Percentiles rank a stretch among this genome's conserved stretches.
phyloP scores from a whole-genome alignment of 305 asterid species.

The Solanum hybrid region DNA sequence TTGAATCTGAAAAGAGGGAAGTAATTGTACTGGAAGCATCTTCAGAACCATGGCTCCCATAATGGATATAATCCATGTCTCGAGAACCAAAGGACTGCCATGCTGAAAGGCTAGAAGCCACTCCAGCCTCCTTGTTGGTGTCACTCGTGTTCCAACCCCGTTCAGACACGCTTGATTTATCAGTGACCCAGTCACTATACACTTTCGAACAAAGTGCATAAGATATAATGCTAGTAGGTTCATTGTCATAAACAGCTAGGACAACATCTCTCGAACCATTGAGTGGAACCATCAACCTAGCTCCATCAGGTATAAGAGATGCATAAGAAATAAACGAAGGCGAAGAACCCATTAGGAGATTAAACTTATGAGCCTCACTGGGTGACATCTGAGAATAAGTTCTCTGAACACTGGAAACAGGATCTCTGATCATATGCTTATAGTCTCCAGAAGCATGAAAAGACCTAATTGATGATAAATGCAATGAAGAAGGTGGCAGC shows the following conservation, averaged over 20 bases:
- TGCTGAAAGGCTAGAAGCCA: constrained; percentile 42
- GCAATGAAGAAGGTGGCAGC: constrained; percentile 53
- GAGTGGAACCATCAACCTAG: constrained; percentile 55
- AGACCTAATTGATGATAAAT: constrained; percentile 46
- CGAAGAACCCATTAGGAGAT: constrained; percentile 25
- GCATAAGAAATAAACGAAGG: constrained; percentile 42
- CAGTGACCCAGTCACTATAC: constrained; percentile 48
- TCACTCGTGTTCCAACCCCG: constrained; percentile 27
- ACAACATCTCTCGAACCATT: constrained; percentile 39
- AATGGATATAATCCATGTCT: constrained; percentile 49
- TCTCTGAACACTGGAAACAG: constrained; percentile 42
- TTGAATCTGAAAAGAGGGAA: constrained; percentile 33
- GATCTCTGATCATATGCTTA: constrained; percentile 75
- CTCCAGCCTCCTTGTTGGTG: constrained; percentile 27
- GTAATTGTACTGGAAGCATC: constrained; percentile 33
- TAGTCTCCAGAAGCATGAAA: constrained; percentile 89
- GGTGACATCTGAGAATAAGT: constrained; percentile 43
- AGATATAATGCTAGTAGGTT: constrained; percentile 83
- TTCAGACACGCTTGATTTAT: constrained; percentile 28
- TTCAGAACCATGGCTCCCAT: constrained; percentile 46
- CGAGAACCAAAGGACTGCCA: constrained; percentile 67
- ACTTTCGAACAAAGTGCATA: constrained; percentile 65
- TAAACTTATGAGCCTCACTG: constrained; percentile 41
- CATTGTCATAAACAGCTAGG: constrained; percentile 63
- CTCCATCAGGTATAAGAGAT: constrained; percentile 70